phyloP scores from a whole-genome alignment of 1,139 yeast species.

The Kodamaea sp. region DNA sequence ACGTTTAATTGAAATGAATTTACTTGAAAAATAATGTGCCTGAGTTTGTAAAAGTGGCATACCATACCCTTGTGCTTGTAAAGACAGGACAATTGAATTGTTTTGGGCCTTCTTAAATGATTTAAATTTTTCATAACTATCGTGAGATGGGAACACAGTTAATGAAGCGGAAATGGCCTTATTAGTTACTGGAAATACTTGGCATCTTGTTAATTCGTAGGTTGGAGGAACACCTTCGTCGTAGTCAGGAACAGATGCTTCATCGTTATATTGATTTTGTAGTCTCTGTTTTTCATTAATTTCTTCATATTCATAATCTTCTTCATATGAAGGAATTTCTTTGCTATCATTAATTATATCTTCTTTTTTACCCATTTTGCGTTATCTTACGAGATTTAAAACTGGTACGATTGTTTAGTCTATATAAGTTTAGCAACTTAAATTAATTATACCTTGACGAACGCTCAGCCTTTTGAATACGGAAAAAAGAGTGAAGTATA shows the following conservation, averaged over 20 bases:
- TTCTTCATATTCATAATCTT: no score
- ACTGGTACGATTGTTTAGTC: neutral
- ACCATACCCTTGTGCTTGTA: conserved; percentile 8
- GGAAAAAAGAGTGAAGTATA: neutral
- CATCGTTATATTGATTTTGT: no score
- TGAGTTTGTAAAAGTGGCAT: conserved; percentile 8
- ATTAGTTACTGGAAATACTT: conserved; percentile 3
- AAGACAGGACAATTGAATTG: neutral
- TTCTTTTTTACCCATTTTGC: no score
- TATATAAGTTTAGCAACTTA: neutral
- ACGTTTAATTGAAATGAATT: conserved; percentile 5
- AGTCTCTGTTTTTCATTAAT: no score
- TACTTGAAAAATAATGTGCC: conserved; percentile 1
- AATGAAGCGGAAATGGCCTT: conserved; percentile 1
- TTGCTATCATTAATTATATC: no score
- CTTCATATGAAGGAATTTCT: no score
- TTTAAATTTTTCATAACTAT: conserved; percentile 5
- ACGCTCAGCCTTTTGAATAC: neutral
- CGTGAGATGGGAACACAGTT: conserved; percentile 8
- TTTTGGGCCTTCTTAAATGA: conserved; percentile 1
- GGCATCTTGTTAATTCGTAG: conserved; percentile 1
- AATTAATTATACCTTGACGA: no score
- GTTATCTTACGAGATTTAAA: no score
- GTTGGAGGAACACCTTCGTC: conserved; percentile 3
- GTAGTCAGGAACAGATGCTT: no score